Evolutionary conservation across 1,284 basidiomycete genomes (phyloP).

Genomic region (Ustilago xerochloae): DNA sequence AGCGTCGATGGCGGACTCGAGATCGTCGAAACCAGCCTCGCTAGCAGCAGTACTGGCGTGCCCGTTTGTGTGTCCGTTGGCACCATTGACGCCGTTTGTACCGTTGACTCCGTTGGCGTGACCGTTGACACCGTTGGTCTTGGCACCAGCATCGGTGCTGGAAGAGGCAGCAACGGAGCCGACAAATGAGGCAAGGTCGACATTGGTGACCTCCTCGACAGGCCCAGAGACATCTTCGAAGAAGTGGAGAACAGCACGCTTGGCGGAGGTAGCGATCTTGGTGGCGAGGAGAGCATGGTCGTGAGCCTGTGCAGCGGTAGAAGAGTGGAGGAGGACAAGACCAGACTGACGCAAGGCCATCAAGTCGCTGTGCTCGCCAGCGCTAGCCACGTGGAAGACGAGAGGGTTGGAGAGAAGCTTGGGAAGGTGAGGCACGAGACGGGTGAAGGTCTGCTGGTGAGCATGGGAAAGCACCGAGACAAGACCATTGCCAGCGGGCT

Average conservation of each 20-base stretch:
- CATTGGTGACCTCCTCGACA: constrained; percentile 67
- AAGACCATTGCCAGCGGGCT: constrained; percentile 45
- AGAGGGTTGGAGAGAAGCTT: constrained; percentile 54
- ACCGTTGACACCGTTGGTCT: constrained; percentile 68
- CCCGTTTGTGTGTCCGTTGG: constrained; percentile 45
- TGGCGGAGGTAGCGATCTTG: constrained; percentile 74
- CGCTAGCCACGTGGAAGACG: constrained; percentile 60
- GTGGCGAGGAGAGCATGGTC: constrained; percentile 80
- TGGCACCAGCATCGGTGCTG: constrained; percentile 67
- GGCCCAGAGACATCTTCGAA: constrained; percentile 72
- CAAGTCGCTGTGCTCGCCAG: constrained; percentile 74
- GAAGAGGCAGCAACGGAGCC: constrained; percentile 36
- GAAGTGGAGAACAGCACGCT: constrained; percentile 80
- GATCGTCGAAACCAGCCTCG: constrained; percentile 46
- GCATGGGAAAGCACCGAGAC: constrained; percentile 53
- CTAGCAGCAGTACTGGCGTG: constrained; percentile 37
- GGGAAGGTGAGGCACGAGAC: constrained; percentile 62
- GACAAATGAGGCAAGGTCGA: constrained; percentile 49
- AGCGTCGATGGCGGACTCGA: constrained; percentile 50
- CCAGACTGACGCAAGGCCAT: constrained; percentile 74
- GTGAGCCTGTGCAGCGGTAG: constrained; percentile 76
- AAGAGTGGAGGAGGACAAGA: constrained; percentile 76
- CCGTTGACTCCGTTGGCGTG: constrained; percentile 67
- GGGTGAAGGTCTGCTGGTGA: constrained; percentile 54
- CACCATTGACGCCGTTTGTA: constrained; percentile 67